Conservation (phyloP, 257 asterid genomes). For the Plantago elongata region DNA sequence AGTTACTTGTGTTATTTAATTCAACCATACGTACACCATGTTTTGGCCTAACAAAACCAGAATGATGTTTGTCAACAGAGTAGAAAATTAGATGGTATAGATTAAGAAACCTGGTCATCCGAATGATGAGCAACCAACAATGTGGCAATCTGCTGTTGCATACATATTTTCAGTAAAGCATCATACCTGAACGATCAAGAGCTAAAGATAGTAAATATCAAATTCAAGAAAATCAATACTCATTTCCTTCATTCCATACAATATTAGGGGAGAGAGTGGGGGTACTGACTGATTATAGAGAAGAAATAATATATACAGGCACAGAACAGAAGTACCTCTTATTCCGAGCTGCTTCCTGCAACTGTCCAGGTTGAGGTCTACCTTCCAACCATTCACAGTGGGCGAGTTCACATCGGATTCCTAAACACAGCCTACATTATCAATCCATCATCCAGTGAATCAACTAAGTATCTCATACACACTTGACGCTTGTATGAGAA, state of each 20-base stretch:
- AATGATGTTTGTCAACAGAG: background rate
- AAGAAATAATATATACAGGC: background rate
- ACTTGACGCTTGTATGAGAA: conserved; percentile 1
- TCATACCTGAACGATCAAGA: conserved; percentile 51
- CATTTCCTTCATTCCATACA: background rate
- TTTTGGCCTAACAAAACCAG: background rate
- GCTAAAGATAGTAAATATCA: conserved; percentile 1
- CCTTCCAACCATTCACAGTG: conserved; percentile 80
- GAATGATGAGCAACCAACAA: conserved; percentile 89
- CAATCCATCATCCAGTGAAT: conserved; percentile 28
- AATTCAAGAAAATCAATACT: background rate
- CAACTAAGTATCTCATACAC: conserved; percentile 24
- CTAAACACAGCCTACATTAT: conserved; percentile 59
- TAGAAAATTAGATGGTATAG: background rate
- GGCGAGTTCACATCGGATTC: conserved; percentile 77
- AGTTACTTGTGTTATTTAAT: conserved; percentile 4
- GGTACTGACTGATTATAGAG: background rate
- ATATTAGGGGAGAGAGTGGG: background rate
- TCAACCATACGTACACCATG: conserved; percentile 5
- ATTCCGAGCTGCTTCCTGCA: conserved; percentile 90
- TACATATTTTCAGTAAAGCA: conserved; percentile 52
- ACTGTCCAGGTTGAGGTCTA: conserved; percentile 68
- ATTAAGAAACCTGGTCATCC: conserved; percentile 79
- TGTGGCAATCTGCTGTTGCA: conserved; percentile 45
- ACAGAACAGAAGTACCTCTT: conserved; percentile 47